Base-by-base conservation (phyloP, 257 asterid genomes). In the Plantago ovata region DNA sequence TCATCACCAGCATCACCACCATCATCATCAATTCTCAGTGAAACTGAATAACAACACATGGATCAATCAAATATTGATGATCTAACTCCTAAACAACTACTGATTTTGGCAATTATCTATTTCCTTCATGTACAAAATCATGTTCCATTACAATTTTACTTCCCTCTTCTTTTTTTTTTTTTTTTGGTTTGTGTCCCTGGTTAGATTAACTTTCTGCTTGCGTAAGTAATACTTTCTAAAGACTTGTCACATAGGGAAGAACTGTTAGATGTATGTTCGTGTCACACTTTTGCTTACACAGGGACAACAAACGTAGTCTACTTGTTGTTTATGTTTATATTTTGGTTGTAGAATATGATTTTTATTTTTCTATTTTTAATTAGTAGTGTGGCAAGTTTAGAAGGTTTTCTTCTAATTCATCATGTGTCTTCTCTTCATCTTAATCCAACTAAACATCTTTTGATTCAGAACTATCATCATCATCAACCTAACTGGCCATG, bases 21-120 rank as follows among this genome's bases (percentile, higher is more conserved):
- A 28, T 28, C 7, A 28, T 28, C 36, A 28, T n/a, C 7, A 8
- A 28, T 28, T 28, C 36, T 28, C 36, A 28, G 7, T 28, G 36
- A 32, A 50, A 48, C 7, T 50, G 23, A 32, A 50, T 50, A 22
- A 50, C 23, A 36, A 50, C 23, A 50, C 56, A 19, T 50, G 18
- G 28, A 36, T 20, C 56, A 6, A 21, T 50, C 28, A 50, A 28
- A 50, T 22, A 50, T 22, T 50, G 56, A 50, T 50, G 56, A 50
- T 49, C 36, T 28, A 28, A 8, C 36, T 28, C 56, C 38, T 50
- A 11, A 50, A 23, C 23, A 50, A 23, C 23, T 50, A 50, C 56
- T 50, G 38, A 50, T 50, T 50, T 50, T 50, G 56, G 56, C n/a
- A 50, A 50, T 50, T 20, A 50, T 12, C 56, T 28, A 50, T 22